These are phyloP conservation scores for Micromonas pusilla DNA, from an alignment of 139 green algal species.

Conservation along the genomic window DNA sequence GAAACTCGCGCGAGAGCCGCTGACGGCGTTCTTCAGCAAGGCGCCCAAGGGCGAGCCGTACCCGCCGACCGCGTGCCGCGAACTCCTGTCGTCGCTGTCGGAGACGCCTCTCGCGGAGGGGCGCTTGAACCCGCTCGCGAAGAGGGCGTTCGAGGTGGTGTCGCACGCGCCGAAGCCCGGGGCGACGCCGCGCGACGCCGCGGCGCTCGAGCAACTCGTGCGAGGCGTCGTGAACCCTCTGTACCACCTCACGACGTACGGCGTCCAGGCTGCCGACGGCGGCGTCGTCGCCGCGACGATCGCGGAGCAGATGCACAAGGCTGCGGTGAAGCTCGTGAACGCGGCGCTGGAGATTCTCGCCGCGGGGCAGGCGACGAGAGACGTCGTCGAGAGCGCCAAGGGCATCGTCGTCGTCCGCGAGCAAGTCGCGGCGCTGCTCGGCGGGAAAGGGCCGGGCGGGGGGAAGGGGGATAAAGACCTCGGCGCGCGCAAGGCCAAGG, in stretches of 20 bases:
- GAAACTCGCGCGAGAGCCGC: neutral
- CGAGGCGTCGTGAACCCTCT: neutral
- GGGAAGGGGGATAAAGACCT: neutral
- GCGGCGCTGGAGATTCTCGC: neutral
- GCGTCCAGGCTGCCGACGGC: neutral
- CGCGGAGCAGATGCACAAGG: neutral
- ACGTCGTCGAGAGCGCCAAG: neutral
- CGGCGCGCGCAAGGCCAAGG: no score
- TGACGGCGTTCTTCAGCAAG: neutral
- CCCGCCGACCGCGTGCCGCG: no score
- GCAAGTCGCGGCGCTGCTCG: neutral
- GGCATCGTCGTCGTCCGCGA: neutral
- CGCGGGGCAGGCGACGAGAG: neutral
- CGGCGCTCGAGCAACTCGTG: neutral
- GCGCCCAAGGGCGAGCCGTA: neutral
- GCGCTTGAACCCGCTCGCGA: neutral
- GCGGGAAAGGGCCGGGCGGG: no score
- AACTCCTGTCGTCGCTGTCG: neutral
- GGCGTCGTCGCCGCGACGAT: neutral
- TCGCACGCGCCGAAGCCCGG: neutral
- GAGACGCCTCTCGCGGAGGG: neutral
- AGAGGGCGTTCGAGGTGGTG: neutral
- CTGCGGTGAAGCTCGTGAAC: neutral
- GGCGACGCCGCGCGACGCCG: neutral
- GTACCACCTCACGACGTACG: neutral